phyloP scores from a whole-genome alignment of 2,329 filamentous ascomycete species.

The Grosmannia huntii region DNA sequence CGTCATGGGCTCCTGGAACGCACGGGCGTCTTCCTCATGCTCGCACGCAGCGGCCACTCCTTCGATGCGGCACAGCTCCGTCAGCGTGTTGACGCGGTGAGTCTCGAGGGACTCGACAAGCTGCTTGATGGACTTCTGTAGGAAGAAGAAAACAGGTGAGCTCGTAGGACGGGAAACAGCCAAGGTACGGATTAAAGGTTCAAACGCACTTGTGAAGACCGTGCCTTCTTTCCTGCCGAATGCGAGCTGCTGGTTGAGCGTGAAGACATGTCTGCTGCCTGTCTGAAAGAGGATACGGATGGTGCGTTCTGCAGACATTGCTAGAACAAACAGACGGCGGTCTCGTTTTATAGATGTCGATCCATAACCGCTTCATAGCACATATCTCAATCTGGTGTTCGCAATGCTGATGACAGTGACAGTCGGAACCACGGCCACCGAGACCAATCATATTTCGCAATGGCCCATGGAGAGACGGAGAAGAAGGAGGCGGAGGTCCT shows the following conservation, averaged over 20 bases:
- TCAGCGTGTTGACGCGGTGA: constrained; percentile 61
- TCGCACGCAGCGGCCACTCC: constrained; percentile 46
- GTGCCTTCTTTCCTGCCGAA: constrained; percentile 14
- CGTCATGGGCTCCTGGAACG: constrained; percentile 52
- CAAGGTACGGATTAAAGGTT: constrained; percentile 17
- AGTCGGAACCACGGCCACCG: background rate
- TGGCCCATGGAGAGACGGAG: background rate
- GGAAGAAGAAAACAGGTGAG: background rate
- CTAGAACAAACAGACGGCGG: no score
- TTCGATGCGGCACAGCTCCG: constrained; percentile 60
- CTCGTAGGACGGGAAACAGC: background rate
- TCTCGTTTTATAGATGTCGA: background rate
- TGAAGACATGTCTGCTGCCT: constrained; percentile 17
- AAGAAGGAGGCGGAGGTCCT: background rate
- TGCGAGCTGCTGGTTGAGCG: constrained; percentile 13
- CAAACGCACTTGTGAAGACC: constrained; percentile 18
- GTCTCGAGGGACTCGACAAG: constrained; percentile 51
- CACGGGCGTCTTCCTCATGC: constrained; percentile 43
- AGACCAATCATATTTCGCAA: background rate
- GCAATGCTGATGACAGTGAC: background rate
- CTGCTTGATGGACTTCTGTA: constrained; percentile 27
- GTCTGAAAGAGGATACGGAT: no score
- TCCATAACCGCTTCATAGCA: background rate
- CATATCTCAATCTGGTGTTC: background rate
- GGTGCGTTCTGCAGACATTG: no score